A percentile compares a stretch with the other conserved stretches of the same genome.
These are phyloP conservation scores for Ceratocystis albifundus DNA, from an alignment of 2,329 filamentous ascomycete species.

Conservation along the genomic window DNA sequence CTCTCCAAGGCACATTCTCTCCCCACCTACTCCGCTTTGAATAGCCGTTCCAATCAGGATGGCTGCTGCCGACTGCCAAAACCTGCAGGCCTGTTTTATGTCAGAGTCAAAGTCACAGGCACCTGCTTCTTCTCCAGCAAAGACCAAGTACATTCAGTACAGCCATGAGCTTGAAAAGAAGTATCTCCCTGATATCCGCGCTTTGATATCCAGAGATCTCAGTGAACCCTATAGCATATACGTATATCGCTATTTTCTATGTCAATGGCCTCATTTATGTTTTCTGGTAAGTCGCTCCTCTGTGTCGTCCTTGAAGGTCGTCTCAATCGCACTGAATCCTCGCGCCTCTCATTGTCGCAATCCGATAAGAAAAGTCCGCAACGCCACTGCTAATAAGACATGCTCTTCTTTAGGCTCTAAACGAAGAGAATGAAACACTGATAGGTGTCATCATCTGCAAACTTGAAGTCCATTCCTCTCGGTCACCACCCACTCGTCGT, in stretches of 20 bases:
- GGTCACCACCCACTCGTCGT: slow-evolving; percentile 59
- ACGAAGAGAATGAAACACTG: slow-evolving; percentile 51
- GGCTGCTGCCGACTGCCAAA: neutral
- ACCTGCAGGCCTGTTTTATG: neutral
- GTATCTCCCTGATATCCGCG: slow-evolving; percentile 75
- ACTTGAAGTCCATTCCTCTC: slow-evolving; percentile 76
- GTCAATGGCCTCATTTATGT: slow-evolving; percentile 96
- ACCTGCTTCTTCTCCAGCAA: slow-evolving; percentile 25
- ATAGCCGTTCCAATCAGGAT: neutral
- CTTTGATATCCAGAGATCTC: slow-evolving; percentile 87
- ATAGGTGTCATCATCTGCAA: slow-evolving; percentile 92
- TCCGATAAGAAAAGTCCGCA: neutral
- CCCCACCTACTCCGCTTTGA: neutral
- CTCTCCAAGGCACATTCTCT: neutral
- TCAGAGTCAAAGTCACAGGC: neutral
- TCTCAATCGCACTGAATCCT: slow-evolving; percentile 18
- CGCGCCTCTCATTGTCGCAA: neutral
- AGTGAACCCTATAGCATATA: slow-evolving; percentile 99
- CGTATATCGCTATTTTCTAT: slow-evolving; percentile 95
- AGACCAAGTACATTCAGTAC: slow-evolving; percentile 51
- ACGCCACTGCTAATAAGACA: neutral
- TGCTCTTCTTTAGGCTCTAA: slow-evolving; percentile 39
- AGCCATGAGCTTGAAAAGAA: slow-evolving; percentile 48
- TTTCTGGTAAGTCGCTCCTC: slow-evolving; percentile 56
- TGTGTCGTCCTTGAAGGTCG: neutral